These are phyloP conservation scores for Grifola frondosa DNA, from an alignment of 1,284 basidiomycete genomes.

Conservation along the genomic window DNA sequence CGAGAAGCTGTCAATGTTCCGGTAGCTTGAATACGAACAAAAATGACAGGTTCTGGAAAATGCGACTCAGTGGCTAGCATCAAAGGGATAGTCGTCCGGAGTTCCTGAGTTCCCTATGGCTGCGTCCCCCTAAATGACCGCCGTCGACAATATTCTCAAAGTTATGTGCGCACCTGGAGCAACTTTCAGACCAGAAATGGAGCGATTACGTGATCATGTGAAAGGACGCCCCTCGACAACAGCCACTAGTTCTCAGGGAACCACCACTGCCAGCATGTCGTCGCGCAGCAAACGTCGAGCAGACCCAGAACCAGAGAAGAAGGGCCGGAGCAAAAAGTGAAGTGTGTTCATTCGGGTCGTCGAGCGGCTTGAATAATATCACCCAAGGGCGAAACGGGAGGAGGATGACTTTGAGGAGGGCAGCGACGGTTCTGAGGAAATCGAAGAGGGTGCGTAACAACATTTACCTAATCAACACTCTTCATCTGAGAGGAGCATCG, in stretches of 20 bases:
- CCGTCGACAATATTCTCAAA: too few species aligned
- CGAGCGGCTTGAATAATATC: background rate
- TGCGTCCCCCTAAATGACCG: too few species aligned
- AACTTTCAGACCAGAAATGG: too few species aligned
- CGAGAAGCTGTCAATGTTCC: too few species aligned
- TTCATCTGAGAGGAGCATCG: slow-evolving; percentile 3
- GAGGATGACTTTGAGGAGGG: slow-evolving; percentile 31
- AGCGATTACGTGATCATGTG: too few species aligned
- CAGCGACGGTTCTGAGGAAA: slow-evolving; percentile 24
- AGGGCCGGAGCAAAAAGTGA: slow-evolving; percentile 34
- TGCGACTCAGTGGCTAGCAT: too few species aligned
- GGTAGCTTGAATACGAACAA: too few species aligned
- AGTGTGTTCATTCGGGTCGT: slow-evolving; percentile 1
- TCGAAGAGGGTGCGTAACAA: slow-evolving; percentile 34
- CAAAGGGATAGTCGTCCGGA: too few species aligned
- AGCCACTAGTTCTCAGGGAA: background rate
- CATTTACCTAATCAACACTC: too few species aligned
- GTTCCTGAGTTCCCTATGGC: too few species aligned
- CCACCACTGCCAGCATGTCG: slow-evolving; percentile 23
- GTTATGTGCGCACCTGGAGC: too few species aligned
- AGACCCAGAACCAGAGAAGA: slow-evolving; percentile 29
- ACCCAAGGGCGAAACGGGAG: slow-evolving; percentile 29
- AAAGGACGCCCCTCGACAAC: background rate
- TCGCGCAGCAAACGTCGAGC: slow-evolving; percentile 33
- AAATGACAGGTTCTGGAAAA: too few species aligned